Percentiles rank a stretch among this genome's conserved stretches.
Evolutionary conservation across 2,329 filamentous ascomycete species (phyloP).

Genomic region (Scortechinia acanthostroma): DNA sequence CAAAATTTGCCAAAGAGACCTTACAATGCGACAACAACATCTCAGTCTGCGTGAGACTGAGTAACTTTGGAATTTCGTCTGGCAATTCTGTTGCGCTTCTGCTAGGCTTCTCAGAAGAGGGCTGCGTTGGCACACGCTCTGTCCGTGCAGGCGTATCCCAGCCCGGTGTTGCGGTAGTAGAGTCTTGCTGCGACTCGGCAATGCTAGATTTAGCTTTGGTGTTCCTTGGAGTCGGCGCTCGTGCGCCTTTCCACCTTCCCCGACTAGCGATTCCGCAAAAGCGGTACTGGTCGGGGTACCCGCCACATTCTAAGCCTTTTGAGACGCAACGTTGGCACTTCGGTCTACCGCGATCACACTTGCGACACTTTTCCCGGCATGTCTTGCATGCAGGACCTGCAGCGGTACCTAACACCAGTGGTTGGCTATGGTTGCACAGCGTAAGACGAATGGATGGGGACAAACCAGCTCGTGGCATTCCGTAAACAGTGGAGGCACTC

Average conservation of each 20-base stretch:
- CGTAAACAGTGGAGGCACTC: no score
- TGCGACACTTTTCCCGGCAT: conserved; percentile 19
- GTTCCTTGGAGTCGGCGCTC: background rate
- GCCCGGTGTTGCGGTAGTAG: background rate
- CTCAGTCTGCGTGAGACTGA: background rate
- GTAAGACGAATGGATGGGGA: no score
- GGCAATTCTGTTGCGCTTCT: background rate
- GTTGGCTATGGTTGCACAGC: no score
- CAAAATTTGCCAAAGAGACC: background rate
- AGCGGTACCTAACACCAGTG: no score
- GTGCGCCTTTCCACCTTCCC: background rate
- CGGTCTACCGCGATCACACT: conserved; percentile 18
- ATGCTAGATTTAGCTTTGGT: background rate
- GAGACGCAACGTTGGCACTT: conserved; percentile 16
- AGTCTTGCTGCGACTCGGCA: background rate
- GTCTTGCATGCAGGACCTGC: conserved; percentile 20
- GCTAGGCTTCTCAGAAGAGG: background rate
- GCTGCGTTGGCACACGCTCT: background rate
- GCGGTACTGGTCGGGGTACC: background rate
- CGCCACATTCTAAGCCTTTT: conserved; percentile 15
- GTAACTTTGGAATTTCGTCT: background rate
- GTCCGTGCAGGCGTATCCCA: background rate
- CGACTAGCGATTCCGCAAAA: background rate
- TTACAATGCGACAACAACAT: background rate
- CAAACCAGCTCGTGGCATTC: no score